A percentile compares a stretch with the other conserved stretches of the same genome.
Conservation (phyloP, 1,139 yeast genomes). For the Entelexis paramagnoliae region DNA sequence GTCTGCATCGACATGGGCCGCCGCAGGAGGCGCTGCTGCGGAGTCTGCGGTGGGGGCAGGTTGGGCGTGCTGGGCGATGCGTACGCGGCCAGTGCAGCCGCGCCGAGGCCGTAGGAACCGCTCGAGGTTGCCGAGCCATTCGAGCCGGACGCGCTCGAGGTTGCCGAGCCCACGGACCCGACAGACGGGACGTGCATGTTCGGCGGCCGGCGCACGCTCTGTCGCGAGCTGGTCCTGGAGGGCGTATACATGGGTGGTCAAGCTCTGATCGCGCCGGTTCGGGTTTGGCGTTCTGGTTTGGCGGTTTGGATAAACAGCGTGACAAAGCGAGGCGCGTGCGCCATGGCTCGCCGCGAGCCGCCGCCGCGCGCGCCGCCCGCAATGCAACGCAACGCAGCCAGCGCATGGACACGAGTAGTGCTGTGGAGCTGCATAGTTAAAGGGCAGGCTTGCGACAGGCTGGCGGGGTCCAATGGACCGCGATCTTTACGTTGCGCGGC, state of each 20-base stretch:
- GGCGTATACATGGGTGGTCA: conserved; percentile 9
- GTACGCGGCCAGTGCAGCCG: background rate
- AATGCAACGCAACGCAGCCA: no score
- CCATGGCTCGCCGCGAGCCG: background rate
- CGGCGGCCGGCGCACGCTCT: conserved; percentile 14
- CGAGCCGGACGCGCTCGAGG: background rate
- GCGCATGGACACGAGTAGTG: no score
- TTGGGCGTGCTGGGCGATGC: conserved; percentile 7
- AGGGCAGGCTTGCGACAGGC: no score
- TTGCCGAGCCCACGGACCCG: conserved; percentile 1
- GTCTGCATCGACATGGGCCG: conserved; percentile 20
- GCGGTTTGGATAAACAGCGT: conserved; percentile 4
- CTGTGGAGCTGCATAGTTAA: no score
- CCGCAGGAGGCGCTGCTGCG: conserved; percentile 17
- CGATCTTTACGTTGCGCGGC: background rate
- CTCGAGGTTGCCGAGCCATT: background rate
- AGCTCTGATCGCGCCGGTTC: background rate
- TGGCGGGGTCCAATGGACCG: background rate
- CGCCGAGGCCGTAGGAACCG: background rate
- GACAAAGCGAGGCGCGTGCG: background rate
- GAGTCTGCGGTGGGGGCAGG: conserved; percentile 15
- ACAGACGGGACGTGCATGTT: conserved; percentile 11
- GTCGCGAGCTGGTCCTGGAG: conserved; percentile 10
- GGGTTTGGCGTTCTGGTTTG: background rate
- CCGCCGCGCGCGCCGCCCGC: background rate